Conservation (phyloP, 140 eudicot genomes). For the Senecio squalidus region DNA sequence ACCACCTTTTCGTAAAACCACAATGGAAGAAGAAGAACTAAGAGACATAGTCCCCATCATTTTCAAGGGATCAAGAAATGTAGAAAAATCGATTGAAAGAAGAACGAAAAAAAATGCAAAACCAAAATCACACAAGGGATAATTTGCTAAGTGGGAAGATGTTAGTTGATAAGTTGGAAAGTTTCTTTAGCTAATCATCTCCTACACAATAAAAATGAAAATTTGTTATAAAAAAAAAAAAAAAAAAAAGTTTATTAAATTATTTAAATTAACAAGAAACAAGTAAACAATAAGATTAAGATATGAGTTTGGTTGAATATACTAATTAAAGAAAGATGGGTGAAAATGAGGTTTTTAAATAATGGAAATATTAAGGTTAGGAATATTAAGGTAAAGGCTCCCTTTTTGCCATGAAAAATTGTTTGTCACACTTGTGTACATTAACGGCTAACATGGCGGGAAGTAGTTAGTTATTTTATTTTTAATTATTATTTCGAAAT, state of each 20-base stretch:
- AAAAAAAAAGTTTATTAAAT: not conserved
- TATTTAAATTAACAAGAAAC: slow-evolving; percentile 12
- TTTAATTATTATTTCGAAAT: slow-evolving; percentile 13
- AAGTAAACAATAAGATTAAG: slow-evolving; percentile 46
- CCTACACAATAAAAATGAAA: slow-evolving; percentile 29
- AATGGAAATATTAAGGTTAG: slow-evolving; percentile 71
- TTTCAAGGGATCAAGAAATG: slow-evolving; percentile 38
- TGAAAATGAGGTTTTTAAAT: slow-evolving; percentile 32
- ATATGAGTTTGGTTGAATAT: slow-evolving; percentile 48
- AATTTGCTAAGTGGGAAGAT: slow-evolving; percentile 34
- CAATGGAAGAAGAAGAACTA: slow-evolving; percentile 54
- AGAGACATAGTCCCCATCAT: slow-evolving; percentile 82
- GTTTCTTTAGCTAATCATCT: slow-evolving; percentile 42
- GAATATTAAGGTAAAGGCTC: slow-evolving; percentile 62
- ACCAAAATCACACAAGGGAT: slow-evolving; percentile 37
- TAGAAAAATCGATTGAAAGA: not conserved
- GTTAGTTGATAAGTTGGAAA: slow-evolving; percentile 47
- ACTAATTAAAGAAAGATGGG: slow-evolving; percentile 36
- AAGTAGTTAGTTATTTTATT: slow-evolving; percentile 9
- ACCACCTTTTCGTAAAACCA: slow-evolving; percentile 24
- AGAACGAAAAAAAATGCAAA: slow-evolving; percentile 19
- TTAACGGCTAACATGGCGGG: slow-evolving; percentile 66
- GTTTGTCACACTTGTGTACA: slow-evolving; percentile 37
- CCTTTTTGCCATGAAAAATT: slow-evolving; percentile 78
- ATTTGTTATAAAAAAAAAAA: too few species aligned